Conservation (phyloP, 768 basidiomycete genomes). For the Leccinum ochraceum region DNA sequence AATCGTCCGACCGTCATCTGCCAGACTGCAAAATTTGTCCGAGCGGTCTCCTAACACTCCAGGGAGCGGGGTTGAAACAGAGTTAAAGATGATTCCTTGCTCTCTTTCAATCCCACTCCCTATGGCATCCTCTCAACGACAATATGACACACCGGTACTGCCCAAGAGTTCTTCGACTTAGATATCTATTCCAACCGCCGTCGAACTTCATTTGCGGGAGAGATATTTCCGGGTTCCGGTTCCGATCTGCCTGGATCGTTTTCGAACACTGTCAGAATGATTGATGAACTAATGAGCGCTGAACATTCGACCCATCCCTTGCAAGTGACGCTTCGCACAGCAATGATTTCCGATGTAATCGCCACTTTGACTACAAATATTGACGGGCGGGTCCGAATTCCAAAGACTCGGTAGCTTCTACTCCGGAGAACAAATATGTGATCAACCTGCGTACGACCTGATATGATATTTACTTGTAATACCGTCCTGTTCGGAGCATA, state of each 20-base stretch:
- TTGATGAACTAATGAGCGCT: not conserved
- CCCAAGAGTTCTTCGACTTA: no score
- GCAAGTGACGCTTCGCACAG: not conserved
- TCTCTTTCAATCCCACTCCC: no score
- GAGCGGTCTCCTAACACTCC: no score
- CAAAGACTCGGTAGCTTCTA: not conserved
- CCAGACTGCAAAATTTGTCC: no score
- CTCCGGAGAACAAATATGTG: conserved; percentile 48
- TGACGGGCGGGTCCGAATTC: not conserved
- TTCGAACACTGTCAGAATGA: not conserved
- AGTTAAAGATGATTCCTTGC: no score
- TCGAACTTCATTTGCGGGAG: no score
- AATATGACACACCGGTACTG: no score
- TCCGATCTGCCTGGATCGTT: conserved; percentile 27
- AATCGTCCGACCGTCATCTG: no score
- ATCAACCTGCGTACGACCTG: conserved; percentile 56
- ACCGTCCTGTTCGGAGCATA: not conserved
- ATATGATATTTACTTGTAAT: conserved; percentile 6
- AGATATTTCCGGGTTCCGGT: no score
- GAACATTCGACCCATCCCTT: not conserved
- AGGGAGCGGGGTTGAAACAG: no score
- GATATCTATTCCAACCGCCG: no score
- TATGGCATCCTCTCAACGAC: no score
- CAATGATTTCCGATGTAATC: not conserved
- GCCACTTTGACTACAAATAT: not conserved